Evolutionary conservation across 768 basidiomycete genomes (phyloP), one percentile per base, ranked within the genome.

Genomic region (Boletus sp.): DNA sequence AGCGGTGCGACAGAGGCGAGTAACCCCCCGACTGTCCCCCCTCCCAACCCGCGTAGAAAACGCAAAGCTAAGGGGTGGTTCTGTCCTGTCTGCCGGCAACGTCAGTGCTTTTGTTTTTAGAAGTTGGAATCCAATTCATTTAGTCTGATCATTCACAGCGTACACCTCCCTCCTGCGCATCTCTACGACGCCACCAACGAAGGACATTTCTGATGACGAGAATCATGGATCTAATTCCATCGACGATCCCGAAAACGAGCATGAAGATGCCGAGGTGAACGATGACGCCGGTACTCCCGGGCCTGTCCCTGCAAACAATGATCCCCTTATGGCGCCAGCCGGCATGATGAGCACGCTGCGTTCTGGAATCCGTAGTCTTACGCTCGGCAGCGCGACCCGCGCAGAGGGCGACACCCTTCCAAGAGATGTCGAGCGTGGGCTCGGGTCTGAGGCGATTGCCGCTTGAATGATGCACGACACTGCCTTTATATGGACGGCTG

Each of bases 11-110:
- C 63, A 2, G 71, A 68, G 36, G 70, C 62, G n/a, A 63, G 66
- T 7, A 58, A 28, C 53, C 68, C n/a, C 10, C 48, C 33, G 32
- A 50, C 67, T 4, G 53, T 75, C 11, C 62, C 74, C 32, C 72
- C 77, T 15, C 44, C 65, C 29, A 76, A 78, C 55, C 72, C 80
- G 5, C 80, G 92, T 58, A 79, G 94, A 68, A 95, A 94, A 78
- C 81, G 93, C 63, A 95, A 92, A 76, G 90, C 92, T 0, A 98
- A 98, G 74, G 94, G 94, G 6, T 98, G 94, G 94, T 92, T 90
- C 80, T 98, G 94, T 70, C 94, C 94, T 30, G 92, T 98, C 48
- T 96, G 94, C 72, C 83, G 94, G 62, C 94, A 94, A 80, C 93
- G 92, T 94, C 68, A 72, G 91, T 81, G 6, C 47, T n/a, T 50